A percentile compares a stretch with the other conserved stretches of the same genome.
Evolutionary conservation across 805 yeast species (phyloP).

Genomic region (Komagataella ulmi): DNA sequence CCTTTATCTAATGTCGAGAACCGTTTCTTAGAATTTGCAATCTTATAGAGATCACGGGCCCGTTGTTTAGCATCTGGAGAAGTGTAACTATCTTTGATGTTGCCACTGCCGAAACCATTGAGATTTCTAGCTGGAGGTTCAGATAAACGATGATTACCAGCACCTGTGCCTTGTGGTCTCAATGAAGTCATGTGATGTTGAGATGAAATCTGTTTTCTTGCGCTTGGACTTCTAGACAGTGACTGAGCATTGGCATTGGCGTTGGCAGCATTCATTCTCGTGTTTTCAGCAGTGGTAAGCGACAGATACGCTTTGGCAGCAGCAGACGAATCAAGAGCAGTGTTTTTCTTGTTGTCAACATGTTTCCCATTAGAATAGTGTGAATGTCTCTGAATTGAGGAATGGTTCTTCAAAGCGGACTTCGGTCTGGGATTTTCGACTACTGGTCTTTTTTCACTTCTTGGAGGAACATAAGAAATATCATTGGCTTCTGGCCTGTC

Average conservation of each 20-base stretch:
- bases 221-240: neutral
- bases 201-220: conserved; percentile 1
- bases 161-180: neutral
- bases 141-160: neutral
- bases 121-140: neutral
- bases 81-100: conserved; percentile 3
- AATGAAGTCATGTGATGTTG: neutral
- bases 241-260: neutral
- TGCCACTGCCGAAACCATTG: neutral
- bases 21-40: conserved; percentile 25
- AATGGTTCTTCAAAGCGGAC: conserved; percentile 31
- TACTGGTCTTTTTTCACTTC: neutral
- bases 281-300: conserved; percentile 67
- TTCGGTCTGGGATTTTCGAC: conserved; percentile 13
- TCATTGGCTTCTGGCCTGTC: neutral
- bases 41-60: conserved; percentile 43
- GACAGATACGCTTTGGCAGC: conserved; percentile 57
- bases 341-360: neutral
- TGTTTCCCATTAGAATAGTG: conserved; percentile 2
- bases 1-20: conserved; percentile 18
- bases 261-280: conserved; percentile 45
- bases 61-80: conserved; percentile 15
- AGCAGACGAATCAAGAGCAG: conserved; percentile 15
- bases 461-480: conserved; percentile 17
- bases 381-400: conserved; percentile 3